Conservation (phyloP, 495 filamentous ascomycete genomes). For the Haplographium delicatum region DNA sequence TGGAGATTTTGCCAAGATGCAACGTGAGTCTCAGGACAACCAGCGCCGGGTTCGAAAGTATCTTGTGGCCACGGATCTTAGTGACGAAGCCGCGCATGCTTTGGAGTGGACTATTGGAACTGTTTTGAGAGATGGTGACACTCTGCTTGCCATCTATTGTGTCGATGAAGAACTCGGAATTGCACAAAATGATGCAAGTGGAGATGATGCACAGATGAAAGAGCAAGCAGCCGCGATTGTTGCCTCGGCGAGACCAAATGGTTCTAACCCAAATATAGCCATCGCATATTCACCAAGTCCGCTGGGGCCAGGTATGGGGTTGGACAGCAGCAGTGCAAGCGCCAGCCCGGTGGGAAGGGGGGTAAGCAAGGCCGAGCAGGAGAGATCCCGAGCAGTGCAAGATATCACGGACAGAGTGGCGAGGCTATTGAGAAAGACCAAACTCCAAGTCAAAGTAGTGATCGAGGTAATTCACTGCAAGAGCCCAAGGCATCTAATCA, state of each 20-base stretch:
- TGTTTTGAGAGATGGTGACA: conserved; percentile 92
- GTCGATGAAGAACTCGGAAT: conserved; percentile 78
- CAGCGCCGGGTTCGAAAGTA: conserved; percentile 75
- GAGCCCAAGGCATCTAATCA: conserved; percentile 80
- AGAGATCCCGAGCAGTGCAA: conserved; percentile 68
- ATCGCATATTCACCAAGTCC: conserved; percentile 33
- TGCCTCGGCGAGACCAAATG: conserved; percentile 11
- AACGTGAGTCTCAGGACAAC: conserved; percentile 68
- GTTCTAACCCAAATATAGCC: conserved; percentile 28
- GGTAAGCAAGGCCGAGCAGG: conserved; percentile 61
- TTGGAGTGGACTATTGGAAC: conserved; percentile 97
- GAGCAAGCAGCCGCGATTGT: conserved; percentile 57
- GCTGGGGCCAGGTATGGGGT: conserved; percentile 26
- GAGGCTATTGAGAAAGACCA: conserved; percentile 79
- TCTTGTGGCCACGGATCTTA: conserved; percentile 86
- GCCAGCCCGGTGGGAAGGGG: conserved; percentile 24
- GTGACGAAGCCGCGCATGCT: conserved; percentile 88
- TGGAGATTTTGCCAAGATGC: conserved; percentile 71
- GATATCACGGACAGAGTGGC: conserved; percentile 75
- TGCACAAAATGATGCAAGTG: conserved; percentile 4
- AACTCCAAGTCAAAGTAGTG: conserved; percentile 83
- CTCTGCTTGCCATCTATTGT: conserved; percentile 84
- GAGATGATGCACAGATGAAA: conserved; percentile 57
- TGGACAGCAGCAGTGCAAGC: conserved; percentile 20
- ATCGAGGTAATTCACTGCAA: conserved; percentile 98